These are phyloP conservation scores for Neonectria ditissima DNA, from an alignment of 2,329 filamentous ascomycete species.

Conservation along the genomic window DNA sequence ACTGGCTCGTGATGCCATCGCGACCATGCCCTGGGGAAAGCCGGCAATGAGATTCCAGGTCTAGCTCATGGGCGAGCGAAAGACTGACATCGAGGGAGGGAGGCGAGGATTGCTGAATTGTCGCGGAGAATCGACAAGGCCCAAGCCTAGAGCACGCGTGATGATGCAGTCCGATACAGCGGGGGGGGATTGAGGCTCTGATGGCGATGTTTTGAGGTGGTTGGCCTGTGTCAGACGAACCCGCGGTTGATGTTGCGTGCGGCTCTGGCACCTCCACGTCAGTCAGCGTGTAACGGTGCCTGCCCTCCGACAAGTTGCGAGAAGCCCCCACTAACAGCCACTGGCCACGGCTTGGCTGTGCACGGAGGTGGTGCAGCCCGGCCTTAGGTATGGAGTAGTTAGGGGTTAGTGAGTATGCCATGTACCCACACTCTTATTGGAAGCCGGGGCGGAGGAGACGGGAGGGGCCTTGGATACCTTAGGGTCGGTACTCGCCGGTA, in stretches of 20 bases:
- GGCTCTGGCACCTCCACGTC: constrained; percentile 13
- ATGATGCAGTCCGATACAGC: not conserved
- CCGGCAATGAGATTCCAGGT: constrained; percentile 18
- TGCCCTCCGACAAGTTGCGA: not conserved
- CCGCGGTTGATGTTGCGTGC: constrained; percentile 18
- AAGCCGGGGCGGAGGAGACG: not conserved
- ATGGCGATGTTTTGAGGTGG: constrained; percentile 7
- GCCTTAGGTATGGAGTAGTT: not conserved
- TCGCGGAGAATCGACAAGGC: constrained; percentile 7
- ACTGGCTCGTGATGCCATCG: constrained; percentile 38
- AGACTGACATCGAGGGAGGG: not conserved
- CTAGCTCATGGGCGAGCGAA: constrained; percentile 27
- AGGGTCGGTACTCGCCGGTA: not conserved
- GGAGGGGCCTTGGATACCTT: no score
- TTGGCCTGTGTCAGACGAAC: constrained; percentile 15
- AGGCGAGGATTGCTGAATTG: constrained; percentile 7
- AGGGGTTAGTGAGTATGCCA: no score
- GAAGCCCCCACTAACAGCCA: constrained; percentile 12
- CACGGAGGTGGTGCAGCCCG: not conserved
- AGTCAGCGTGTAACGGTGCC: constrained; percentile 1
- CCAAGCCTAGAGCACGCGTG: not conserved
- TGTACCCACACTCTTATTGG: not conserved
- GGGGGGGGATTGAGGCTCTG: constrained; percentile 7
- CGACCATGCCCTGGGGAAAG: constrained; percentile 21
- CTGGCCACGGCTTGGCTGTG: constrained; percentile 2